Evolutionary conservation across 2,329 filamentous ascomycete genomes (phyloP).

Genomic region (Didymella lethalis): DNA sequence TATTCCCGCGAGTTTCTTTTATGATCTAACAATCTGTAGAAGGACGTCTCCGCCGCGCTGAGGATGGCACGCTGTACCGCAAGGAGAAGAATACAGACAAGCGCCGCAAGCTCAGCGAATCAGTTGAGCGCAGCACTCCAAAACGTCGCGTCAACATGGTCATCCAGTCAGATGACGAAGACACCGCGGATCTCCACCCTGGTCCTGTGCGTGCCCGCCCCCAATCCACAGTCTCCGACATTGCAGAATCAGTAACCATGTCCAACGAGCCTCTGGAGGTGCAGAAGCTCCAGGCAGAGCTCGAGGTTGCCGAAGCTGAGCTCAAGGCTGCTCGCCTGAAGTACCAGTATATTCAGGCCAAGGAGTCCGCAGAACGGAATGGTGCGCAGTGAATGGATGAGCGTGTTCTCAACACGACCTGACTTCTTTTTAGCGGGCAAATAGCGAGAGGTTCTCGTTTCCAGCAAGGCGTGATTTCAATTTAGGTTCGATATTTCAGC

Average conservation of each 20-base stretch:
- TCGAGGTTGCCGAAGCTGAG: constrained; percentile 46
- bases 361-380: constrained; percentile 17
- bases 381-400: not conserved
- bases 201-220: constrained; percentile 5
- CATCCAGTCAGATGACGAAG: constrained; percentile 27
- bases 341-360: constrained; percentile 33
- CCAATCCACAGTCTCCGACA: constrained; percentile 20
- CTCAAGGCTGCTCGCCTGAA: constrained; percentile 37
- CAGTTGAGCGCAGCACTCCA: constrained; percentile 22
- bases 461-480: no score
- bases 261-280: constrained; percentile 34
- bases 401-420: no score
- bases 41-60: constrained; percentile 39
- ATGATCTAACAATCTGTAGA: constrained; percentile 23
- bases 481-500: no score
- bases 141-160: constrained; percentile 4
- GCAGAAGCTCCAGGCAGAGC: constrained; percentile 38
- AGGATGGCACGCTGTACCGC: constrained; percentile 37
- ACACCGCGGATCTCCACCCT: constrained; percentile 1
- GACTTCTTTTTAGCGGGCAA: no score
- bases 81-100: constrained; percentile 31
- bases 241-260: constrained; percentile 12
- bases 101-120: constrained; percentile 19
- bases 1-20: not conserved
- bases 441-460: no score